phyloP scores from a whole-genome alignment of 352 stramenopile genomes.

The Globisporangium rhizosaccharum region DNA sequence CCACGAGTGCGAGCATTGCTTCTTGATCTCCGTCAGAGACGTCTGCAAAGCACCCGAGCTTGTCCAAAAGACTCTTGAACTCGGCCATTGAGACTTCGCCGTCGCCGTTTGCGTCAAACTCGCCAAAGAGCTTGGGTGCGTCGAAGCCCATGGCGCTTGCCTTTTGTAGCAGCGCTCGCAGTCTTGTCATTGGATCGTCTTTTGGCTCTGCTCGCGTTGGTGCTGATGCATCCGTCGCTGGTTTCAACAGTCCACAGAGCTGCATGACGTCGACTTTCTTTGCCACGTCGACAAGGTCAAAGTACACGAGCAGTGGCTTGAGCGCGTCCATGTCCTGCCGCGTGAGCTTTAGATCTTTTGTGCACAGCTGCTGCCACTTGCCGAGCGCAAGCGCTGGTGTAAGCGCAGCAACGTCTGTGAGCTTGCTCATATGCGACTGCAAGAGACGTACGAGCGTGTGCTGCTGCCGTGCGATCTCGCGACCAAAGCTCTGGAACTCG shows the following conservation, averaged over 20 bases:
- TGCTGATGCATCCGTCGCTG: not conserved
- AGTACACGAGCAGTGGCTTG: constrained; percentile 18
- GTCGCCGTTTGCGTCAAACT: constrained; percentile 68
- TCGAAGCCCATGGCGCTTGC: constrained; percentile 40
- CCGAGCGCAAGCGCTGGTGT: constrained; percentile 7
- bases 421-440: constrained; percentile 18
- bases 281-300: constrained; percentile 23
- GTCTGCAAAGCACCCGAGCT: constrained; percentile 44
- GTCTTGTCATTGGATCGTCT: constrained; percentile 5
- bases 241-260: constrained; percentile 9
- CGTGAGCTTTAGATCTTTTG: constrained; percentile 23
- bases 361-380: constrained; percentile 33
- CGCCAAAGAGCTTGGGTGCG: constrained; percentile 39
- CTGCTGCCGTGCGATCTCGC: constrained; percentile 34
- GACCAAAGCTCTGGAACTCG: constrained; percentile 58
- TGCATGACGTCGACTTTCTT: constrained; percentile 15
- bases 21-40: constrained; percentile 34
- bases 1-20: constrained; percentile 37
- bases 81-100: constrained; percentile 51
- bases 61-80: constrained; percentile 39
- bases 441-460: constrained; percentile 21
- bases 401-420: constrained; percentile 5
- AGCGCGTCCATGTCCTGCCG: constrained; percentile 17
- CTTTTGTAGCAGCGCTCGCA: constrained; percentile 26
- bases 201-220: not conserved